Evolutionary conservation across 208 protist species (phyloP).

Genomic region (Willaertia magna): DNA sequence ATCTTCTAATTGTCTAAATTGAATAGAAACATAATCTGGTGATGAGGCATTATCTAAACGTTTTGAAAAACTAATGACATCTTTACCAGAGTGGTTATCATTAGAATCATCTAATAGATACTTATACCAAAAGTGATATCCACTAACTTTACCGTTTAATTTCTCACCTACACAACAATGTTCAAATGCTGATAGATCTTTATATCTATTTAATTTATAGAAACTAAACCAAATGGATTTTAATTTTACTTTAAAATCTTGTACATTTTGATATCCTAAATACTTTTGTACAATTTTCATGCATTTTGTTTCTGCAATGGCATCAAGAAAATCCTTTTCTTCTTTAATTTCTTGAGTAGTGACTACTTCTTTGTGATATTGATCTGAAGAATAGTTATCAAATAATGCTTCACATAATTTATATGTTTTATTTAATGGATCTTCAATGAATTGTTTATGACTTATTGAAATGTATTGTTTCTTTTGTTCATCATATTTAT

Average conservation of each 20-base stretch:
- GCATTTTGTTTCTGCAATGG: background rate
- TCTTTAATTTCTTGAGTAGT: background rate
- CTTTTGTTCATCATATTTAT: background rate
- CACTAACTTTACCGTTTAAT: background rate
- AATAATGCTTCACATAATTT: background rate
- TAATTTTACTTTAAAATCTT: background rate
- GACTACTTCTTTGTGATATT: background rate
- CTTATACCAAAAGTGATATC: background rate
- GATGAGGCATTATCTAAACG: background rate
- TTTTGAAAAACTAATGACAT: background rate
- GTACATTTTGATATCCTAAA: too few species aligned
- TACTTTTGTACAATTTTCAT: background rate
- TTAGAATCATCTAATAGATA: background rate
- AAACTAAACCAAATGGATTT: background rate
- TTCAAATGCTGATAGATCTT: background rate
- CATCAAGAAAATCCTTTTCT: background rate
- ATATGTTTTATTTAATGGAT: background rate
- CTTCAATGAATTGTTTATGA: background rate
- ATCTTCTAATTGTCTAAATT: background rate
- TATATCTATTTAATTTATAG: background rate
- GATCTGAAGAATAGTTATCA: background rate
- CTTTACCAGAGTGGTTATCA: background rate
- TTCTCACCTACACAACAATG: background rate
- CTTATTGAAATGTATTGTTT: background rate
- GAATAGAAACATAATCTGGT: background rate